Percentiles rank a stretch among this genome's conserved stretches.
Evolutionary conservation across 257 asterid species (phyloP).

Genomic region (Petunia secreta): DNA sequence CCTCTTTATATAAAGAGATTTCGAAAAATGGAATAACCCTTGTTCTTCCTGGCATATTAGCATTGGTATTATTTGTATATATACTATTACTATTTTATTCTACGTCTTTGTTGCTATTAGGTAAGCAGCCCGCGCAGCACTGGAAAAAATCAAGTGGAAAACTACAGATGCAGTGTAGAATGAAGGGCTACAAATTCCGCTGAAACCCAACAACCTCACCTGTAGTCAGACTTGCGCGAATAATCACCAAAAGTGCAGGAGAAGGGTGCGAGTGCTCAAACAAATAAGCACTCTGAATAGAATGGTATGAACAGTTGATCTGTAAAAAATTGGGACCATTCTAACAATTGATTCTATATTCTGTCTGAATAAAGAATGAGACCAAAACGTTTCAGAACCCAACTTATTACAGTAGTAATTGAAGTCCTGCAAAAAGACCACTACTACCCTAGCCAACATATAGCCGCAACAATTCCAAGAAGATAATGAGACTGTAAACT

Average conservation of each 20-base stretch:
- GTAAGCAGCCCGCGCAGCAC: too few relatives aligned
- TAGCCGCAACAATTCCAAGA: conserved; percentile 20
- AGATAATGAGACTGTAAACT: conserved; percentile 17
- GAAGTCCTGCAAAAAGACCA: conserved; percentile 26
- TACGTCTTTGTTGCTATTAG: too few relatives aligned
- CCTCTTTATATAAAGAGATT: too few relatives aligned
- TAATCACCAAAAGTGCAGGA: background rate
- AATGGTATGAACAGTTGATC: conserved; percentile 4
- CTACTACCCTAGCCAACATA: conserved; percentile 24
- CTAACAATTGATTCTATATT: conserved; percentile 10
- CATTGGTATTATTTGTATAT: too few relatives aligned
- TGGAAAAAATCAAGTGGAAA: too few relatives aligned
- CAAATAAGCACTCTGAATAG: background rate
- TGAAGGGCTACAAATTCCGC: too few relatives aligned
- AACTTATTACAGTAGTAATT: conserved; percentile 35
- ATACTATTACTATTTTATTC: too few relatives aligned
- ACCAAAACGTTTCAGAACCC: background rate
- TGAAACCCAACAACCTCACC: too few relatives aligned
- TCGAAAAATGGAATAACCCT: too few relatives aligned
- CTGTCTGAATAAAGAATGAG: conserved; percentile 18
- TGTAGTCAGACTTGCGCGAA: too few relatives aligned
- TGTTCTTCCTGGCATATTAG: too few relatives aligned
- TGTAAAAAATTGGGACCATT: conserved; percentile 20
- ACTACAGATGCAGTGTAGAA: too few relatives aligned
- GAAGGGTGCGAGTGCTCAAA: background rate